phyloP scores from a whole-genome alignment of 2,329 filamentous ascomycete genomes.

The Penicillium decumbens region DNA sequence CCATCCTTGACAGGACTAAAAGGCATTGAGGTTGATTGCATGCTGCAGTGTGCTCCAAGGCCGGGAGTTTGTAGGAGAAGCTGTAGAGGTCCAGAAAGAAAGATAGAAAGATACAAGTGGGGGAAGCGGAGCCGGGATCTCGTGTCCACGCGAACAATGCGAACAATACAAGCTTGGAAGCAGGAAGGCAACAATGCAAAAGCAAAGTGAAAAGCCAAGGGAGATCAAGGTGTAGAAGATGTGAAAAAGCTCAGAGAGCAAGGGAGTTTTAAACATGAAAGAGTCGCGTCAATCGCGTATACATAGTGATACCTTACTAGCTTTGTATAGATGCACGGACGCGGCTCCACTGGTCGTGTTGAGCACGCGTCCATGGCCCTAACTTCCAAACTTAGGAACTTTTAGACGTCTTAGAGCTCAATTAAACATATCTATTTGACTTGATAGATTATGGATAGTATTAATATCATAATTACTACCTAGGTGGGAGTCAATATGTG shows the following conservation, averaged over 20 bases:
- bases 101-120: slow-evolving; percentile 10
- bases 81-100: slow-evolving; percentile 1
- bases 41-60: slow-evolving; percentile 9
- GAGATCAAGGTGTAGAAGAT: background rate
- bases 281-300: slow-evolving; percentile 27
- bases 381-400: background rate
- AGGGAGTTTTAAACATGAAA: slow-evolving; percentile 9
- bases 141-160: slow-evolving; percentile 3
- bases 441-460: background rate
- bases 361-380: slow-evolving; percentile 22
- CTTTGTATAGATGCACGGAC: slow-evolving; percentile 28
- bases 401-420: too few species aligned
- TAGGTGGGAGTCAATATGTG: background rate
- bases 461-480: too few species aligned
- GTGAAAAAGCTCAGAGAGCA: background rate
- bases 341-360: slow-evolving; percentile 23
- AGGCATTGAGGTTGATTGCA: slow-evolving; percentile 23
- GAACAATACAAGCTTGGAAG: background rate
- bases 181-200: background rate
- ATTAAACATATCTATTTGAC: background rate
- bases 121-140: slow-evolving; percentile 5
- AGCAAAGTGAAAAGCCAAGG: background rate
- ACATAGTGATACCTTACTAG: slow-evolving; percentile 22
- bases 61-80: background rate
- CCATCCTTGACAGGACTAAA: slow-evolving; percentile 36